Percentiles rank a stretch among this genome's conserved stretches.
Evolutionary conservation across 2,329 filamentous ascomycete genomes (phyloP).

Genomic region (Botryotinia narcissicola): DNA sequence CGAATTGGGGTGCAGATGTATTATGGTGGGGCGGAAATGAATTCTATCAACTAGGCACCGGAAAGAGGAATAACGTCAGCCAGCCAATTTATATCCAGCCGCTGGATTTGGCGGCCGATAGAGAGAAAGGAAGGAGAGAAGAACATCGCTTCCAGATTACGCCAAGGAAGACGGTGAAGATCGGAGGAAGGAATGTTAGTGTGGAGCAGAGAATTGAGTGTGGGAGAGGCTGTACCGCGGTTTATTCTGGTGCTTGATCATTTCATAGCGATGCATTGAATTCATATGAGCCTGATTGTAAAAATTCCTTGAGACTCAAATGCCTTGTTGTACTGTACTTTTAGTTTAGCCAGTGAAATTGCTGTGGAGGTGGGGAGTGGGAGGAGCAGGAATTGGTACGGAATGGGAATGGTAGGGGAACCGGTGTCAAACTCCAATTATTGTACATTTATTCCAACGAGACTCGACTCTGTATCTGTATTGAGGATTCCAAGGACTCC

Average conservation of each 20-base stretch:
- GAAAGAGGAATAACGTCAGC: conserved; percentile 77
- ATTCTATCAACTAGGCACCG: conserved; percentile 87
- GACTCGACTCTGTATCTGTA: conserved; percentile 2
- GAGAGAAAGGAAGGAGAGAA: conserved; percentile 60
- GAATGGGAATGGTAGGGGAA: background rate
- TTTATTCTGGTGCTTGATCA: conserved; percentile 62
- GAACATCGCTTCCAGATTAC: conserved; percentile 78
- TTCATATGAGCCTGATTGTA: background rate
- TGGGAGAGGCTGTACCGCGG: conserved; percentile 74
- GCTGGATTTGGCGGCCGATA: conserved; percentile 63
- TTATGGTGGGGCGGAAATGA: conserved; percentile 96
- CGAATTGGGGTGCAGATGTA: conserved; percentile 85
- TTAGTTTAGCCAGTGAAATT: background rate
- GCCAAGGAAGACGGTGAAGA: conserved; percentile 66
- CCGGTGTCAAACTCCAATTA: background rate
- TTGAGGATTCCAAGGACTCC: background rate
- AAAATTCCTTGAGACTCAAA: background rate
- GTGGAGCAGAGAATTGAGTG: conserved; percentile 89
- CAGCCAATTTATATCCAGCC: conserved; percentile 77
- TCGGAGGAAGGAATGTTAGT: conserved; percentile 68
- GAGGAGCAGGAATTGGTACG: background rate
- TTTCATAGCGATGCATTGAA: background rate
- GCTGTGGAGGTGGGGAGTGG: too few relatives aligned
- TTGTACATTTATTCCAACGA: background rate
- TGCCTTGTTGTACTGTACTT: conserved; percentile 7